Percentiles rank a stretch among this genome's conserved stretches.
Evolutionary conservation across 495 filamentous ascomycete genomes (phyloP).

Genomic region (Tricharina praecox): DNA sequence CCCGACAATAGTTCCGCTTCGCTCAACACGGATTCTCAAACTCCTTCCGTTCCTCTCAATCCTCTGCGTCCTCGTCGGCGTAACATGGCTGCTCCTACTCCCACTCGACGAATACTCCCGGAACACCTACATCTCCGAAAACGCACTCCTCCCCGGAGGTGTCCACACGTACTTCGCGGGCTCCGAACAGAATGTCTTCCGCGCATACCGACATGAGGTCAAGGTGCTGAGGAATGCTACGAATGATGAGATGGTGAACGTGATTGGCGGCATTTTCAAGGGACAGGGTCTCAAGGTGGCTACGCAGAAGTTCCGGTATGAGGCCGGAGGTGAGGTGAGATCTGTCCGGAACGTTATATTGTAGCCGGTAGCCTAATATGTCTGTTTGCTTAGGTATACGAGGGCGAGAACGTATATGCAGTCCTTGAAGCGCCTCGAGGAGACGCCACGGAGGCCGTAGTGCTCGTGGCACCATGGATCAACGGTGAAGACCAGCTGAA

Average conservation of each 20-base stretch:
- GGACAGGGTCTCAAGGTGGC: conserved; percentile 69
- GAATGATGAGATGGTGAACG: conserved; percentile 29
- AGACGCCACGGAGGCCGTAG: conserved; percentile 96
- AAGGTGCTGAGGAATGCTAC: conserved; percentile 33
- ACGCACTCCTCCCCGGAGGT: conserved; percentile 86
- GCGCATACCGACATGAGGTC: conserved; percentile 78
- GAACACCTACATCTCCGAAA: conserved; percentile 90
- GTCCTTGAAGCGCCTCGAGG: conserved; percentile 88
- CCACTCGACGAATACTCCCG: conserved; percentile 85
- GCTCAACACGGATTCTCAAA: conserved; percentile 52
- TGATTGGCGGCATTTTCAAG: conserved; percentile 55
- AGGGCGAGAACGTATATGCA: conserved; percentile 84
- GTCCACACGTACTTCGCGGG: conserved; percentile 96
- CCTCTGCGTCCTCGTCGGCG: conserved; percentile 71
- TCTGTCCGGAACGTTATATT: too few species aligned
- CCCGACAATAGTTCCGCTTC: conserved; percentile 19
- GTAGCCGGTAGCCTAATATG: too few species aligned
- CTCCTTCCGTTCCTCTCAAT: conserved; percentile 69
- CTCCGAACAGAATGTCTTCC: conserved; percentile 86
- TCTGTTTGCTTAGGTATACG: conserved; percentile 31
- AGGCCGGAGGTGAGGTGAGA: conserved; percentile 47
- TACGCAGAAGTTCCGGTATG: conserved; percentile 66
- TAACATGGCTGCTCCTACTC: conserved; percentile 85
- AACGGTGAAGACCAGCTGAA: conserved; percentile 70
- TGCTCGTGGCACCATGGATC: conserved; percentile 73